Evolutionary conservation across 805 yeast species (phyloP), one percentile per base, ranked within the genome.

Genomic region (Sungouiozyma intestinalis): DNA sequence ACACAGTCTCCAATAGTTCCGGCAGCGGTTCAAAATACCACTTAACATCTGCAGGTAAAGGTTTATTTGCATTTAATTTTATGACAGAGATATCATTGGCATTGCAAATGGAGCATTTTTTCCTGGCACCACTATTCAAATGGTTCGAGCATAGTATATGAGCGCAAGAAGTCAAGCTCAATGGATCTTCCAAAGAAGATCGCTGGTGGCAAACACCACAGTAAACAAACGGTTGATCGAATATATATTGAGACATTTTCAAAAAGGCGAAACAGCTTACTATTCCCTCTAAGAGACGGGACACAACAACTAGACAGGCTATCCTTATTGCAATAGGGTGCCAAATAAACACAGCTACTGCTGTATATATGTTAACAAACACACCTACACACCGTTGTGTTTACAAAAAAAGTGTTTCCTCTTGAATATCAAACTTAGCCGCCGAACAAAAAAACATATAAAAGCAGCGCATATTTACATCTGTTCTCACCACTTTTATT

Each of bases 131-230:
- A 24, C 29, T 11, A 20, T 36, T 35, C 33, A 51, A 38, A 47
- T 66, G 68, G 13, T 54, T 53, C 2, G 53, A 49, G 38, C 70
- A 66, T 16, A 66, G 45, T 1, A 60, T 52, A 46, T 65, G 69
- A 3, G 68, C 69, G 51, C 70, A 66, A 2, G 68, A 63, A 1
- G 67, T 64, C 38, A 66, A 42, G 35, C 49, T 49, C 17, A 65
- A 51, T 1, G 54, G 54, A n/a, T 48, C 52, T 3, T 44, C 53
- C 16, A 36, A 27, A 9, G 51, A 35, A 32, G 52, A 41, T 36
- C 46, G 40, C 34, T 47, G 48, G 38, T 63, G 64, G 43, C 69
- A 65, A 2, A 63, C 50, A 11, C 51, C 48, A 42, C 69, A 65
- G 35, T 58, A 55, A 2, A 59, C 57, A 44, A 57, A 63, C 5